Evolutionary conservation across 805 yeast species (phyloP).

Genomic region (Wickerhamomyces subpelliculosus): DNA sequence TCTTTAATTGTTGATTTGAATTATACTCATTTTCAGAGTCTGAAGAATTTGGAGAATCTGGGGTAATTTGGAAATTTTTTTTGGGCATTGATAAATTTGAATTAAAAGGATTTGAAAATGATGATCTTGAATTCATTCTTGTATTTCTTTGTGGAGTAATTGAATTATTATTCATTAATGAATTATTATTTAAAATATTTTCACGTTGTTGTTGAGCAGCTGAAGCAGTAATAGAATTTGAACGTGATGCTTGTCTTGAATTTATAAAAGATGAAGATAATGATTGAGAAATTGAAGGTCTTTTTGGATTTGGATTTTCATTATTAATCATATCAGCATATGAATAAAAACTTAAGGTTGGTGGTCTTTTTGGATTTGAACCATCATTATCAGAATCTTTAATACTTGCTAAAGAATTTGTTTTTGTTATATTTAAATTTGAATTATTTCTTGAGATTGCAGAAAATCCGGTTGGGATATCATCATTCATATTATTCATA

Average conservation of each 20-base stretch:
- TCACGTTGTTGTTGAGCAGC: constrained; percentile 11
- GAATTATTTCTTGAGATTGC: constrained; percentile 4
- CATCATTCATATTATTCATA: no score
- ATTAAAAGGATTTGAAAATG: background rate
- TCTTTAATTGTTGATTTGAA: background rate
- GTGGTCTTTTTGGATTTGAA: constrained; percentile 15
- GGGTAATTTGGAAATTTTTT: constrained; percentile 9
- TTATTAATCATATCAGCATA: constrained; percentile 74
- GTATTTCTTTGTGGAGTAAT: constrained; percentile 20
- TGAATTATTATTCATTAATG: constrained; percentile 1
- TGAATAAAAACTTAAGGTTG: constrained; percentile 47
- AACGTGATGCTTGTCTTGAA: no score
- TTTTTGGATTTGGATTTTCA: constrained; percentile 52
- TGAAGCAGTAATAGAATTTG: constrained; percentile 8
- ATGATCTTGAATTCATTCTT: constrained; percentile 9
- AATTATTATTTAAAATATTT: constrained; percentile 4
- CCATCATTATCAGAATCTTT: constrained; percentile 13
- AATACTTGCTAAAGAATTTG: constrained; percentile 18
- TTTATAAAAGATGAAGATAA: constrained; percentile 27
- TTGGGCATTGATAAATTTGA: constrained; percentile 7
- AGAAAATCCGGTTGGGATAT: constrained; percentile 4
- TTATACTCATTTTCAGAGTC: constrained; percentile 16
- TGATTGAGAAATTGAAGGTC: constrained; percentile 49
- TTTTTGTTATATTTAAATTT: constrained; percentile 5
- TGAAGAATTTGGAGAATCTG: constrained; percentile 21